Evolutionary conservation across 768 basidiomycete species (phyloP).

Genomic region (Kwoniella sp.): DNA sequence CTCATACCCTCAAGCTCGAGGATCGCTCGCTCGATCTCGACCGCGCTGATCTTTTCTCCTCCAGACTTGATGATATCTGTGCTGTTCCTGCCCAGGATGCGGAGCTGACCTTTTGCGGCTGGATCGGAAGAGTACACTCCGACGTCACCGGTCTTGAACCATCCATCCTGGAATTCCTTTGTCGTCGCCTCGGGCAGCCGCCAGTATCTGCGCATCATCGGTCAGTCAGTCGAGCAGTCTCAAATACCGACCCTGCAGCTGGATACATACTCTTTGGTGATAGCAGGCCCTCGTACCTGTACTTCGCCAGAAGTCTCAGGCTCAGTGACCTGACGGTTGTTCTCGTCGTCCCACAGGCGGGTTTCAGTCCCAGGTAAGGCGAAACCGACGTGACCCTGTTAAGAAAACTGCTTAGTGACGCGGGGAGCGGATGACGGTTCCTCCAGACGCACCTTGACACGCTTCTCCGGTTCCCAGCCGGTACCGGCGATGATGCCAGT

Average conservation of each 20-base stretch:
- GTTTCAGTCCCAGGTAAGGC: constrained; percentile 36
- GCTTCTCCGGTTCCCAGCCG: constrained; percentile 20
- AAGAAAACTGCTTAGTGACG: background rate
- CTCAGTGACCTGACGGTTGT: constrained; percentile 22
- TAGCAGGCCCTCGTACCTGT: constrained; percentile 33
- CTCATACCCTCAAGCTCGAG: constrained; percentile 34
- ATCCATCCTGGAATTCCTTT: constrained; percentile 40
- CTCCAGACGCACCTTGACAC: constrained; percentile 24
- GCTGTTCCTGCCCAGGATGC: constrained; percentile 32
- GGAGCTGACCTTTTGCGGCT: constrained; percentile 17
- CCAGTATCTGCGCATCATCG: constrained; percentile 25
- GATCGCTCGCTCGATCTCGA: constrained; percentile 40
- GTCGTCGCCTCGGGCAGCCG: constrained; percentile 26
- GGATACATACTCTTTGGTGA: constrained; percentile 28
- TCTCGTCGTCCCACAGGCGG: constrained; percentile 30
- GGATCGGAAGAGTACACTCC: constrained; percentile 28
- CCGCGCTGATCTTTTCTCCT: constrained; percentile 44
- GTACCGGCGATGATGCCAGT: constrained; percentile 37
- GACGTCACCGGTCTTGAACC: constrained; percentile 47
- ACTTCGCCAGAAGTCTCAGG: constrained; percentile 35
- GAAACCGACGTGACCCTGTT: constrained; percentile 41
- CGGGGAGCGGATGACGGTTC: background rate
- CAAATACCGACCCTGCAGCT: no score
- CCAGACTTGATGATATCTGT: constrained; percentile 44
- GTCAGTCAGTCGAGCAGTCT: no score